These are phyloP conservation scores for Limnomonas spitsbergensis DNA, from an alignment of 139 green algal species.

Conservation along the genomic window DNA sequence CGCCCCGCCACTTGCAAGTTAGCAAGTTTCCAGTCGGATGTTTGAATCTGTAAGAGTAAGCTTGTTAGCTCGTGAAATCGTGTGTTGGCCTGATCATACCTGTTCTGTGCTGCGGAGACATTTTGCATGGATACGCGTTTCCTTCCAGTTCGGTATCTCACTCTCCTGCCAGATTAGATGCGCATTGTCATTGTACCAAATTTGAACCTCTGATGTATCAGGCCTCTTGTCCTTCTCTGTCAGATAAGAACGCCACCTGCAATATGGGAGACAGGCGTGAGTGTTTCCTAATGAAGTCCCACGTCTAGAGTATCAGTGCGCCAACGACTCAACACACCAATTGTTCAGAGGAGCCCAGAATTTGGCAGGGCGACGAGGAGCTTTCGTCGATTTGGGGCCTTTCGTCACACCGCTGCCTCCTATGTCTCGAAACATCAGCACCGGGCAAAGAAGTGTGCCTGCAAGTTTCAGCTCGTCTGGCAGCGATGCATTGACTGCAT, in stretches of 20 bases:
- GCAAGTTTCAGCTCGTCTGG: too few relatives aligned
- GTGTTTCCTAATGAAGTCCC: background rate
- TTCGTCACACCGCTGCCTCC: too few relatives aligned
- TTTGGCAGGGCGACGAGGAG: background rate
- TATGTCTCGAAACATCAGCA: too few relatives aligned
- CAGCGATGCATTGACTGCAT: too few relatives aligned
- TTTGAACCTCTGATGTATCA: background rate
- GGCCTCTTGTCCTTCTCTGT: background rate
- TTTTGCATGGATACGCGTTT: conserved; percentile 5
- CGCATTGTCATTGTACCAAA: background rate
- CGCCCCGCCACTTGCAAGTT: background rate
- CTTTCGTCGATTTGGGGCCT: background rate
- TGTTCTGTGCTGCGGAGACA: conserved; percentile 5
- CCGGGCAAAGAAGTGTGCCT: too few relatives aligned
- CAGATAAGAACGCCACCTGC: background rate
- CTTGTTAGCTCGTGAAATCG: background rate
- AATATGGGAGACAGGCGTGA: background rate
- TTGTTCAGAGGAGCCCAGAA: conserved; percentile 1
- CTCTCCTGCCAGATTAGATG: background rate
- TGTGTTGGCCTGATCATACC: background rate
- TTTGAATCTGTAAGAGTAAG: background rate
- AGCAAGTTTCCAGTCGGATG: background rate
- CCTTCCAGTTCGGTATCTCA: background rate
- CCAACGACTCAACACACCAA: background rate
- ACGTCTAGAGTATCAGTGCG: background rate